Percentiles rank a stretch among this genome's conserved stretches.
phyloP scores from a whole-genome alignment of 371 early-diverging fungal genomes.

The Mucor velutinosus region DNA sequence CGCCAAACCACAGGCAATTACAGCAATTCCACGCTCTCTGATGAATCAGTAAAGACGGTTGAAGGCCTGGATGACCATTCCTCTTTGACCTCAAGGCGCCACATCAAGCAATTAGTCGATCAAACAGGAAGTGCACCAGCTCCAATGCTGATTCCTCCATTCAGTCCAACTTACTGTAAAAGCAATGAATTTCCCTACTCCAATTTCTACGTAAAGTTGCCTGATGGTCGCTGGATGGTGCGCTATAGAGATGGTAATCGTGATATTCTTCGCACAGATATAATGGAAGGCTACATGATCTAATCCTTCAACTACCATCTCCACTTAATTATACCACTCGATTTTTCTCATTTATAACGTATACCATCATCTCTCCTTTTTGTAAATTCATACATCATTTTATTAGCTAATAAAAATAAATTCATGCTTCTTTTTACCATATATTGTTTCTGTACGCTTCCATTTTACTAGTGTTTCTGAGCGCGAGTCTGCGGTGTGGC shows the following conservation, averaged over 20 bases:
- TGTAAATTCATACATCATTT: not conserved
- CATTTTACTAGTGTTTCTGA: not conserved
- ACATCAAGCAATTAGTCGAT: slow-evolving; percentile 24
- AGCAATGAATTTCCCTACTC: slow-evolving; percentile 51
- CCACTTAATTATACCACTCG: not conserved
- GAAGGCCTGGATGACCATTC: slow-evolving; percentile 6
- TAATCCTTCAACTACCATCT: slow-evolving; percentile 4
- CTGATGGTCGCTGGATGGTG: slow-evolving; percentile 52
- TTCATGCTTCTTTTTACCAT: not conserved
- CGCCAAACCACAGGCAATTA: slow-evolving; percentile 11
- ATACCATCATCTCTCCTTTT: not conserved
- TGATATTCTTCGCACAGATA: slow-evolving; percentile 47
- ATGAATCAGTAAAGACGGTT: slow-evolving; percentile 14
- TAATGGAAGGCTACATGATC: slow-evolving; percentile 43
- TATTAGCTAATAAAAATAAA: not conserved
- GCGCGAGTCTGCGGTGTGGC: not conserved
- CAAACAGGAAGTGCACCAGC: slow-evolving; percentile 8
- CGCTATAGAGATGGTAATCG: slow-evolving; percentile 51
- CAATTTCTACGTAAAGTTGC: slow-evolving; percentile 49
- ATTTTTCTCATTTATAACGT: not conserved
- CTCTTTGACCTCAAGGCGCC: slow-evolving; percentile 14
- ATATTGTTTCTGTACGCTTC: not conserved
- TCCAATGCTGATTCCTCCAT: slow-evolving; percentile 41
- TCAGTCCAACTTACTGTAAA: slow-evolving; percentile 50
- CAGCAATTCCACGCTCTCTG: slow-evolving; percentile 22